Percentiles rank a stretch among this genome's conserved stretches.
Evolutionary conservation across 805 yeast species (phyloP).

Genomic region (Cyberlindnera sargentensis): DNA sequence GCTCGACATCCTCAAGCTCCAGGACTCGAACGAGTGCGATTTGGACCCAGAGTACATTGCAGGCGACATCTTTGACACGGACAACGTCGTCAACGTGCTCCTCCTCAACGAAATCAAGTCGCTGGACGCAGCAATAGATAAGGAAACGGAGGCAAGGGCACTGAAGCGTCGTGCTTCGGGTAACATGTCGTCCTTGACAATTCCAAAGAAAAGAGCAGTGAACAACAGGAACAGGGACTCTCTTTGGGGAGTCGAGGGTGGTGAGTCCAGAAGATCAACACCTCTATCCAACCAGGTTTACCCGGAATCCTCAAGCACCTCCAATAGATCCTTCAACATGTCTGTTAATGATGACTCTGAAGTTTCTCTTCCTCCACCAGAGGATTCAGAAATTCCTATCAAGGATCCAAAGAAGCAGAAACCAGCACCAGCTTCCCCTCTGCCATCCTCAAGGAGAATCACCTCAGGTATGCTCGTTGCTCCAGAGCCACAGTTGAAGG

Average conservation of each 20-base stretch:
- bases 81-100: constrained; percentile 40
- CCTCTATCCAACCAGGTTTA: constrained; percentile 34
- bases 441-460: constrained; percentile 29
- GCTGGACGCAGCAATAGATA: constrained; percentile 8
- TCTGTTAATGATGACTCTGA: constrained; percentile 29
- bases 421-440: constrained; percentile 13
- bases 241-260: constrained; percentile 11
- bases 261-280: constrained; percentile 26
- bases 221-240: constrained; percentile 4
- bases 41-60: constrained; percentile 71
- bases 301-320: constrained; percentile 18
- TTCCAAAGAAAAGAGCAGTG: constrained; percentile 22
- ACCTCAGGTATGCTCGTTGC: constrained; percentile 37
- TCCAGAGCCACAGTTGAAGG: constrained; percentile 37
- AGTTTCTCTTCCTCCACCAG: constrained; percentile 19
- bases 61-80: constrained; percentile 53
- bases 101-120: constrained; percentile 33
- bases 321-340: constrained; percentile 11
- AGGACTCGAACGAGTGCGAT: constrained; percentile 64
- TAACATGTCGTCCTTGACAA: constrained; percentile 14
- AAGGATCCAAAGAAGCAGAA: constrained; percentile 20
- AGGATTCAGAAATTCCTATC: constrained; percentile 14
- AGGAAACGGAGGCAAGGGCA: constrained; percentile 6
- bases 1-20: constrained; percentile 51
- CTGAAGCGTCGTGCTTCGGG: constrained; percentile 20